Evolutionary conservation across 257 asterid species (phyloP).

Genomic region (Orobanche coerulescens): DNA sequence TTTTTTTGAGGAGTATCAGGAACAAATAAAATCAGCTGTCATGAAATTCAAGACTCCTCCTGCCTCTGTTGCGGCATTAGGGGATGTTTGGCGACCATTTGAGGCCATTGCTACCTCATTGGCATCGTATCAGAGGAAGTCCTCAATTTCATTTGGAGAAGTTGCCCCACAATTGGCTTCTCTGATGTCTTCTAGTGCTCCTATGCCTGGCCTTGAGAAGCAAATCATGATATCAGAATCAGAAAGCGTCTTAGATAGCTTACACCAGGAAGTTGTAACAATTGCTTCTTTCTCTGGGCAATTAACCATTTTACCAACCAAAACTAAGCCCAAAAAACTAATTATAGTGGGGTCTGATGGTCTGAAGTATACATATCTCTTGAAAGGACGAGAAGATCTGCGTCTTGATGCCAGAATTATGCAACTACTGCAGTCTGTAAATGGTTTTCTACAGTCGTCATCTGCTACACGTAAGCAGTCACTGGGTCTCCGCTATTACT

Average conservation of each 20-base stretch:
- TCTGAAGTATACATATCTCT: slow-evolving; percentile 77
- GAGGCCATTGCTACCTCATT: slow-evolving; percentile 80
- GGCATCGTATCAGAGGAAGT: slow-evolving; percentile 90
- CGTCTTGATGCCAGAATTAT: slow-evolving; percentile 99
- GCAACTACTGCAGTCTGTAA: slow-evolving; percentile 93
- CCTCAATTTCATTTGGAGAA: slow-evolving; percentile 76
- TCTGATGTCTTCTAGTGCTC: slow-evolving; percentile 75
- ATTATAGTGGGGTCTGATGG: slow-evolving; percentile 89
- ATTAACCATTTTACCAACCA: slow-evolving; percentile 74
- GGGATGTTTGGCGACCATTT: slow-evolving; percentile 96
- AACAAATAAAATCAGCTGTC: slow-evolving; percentile 72
- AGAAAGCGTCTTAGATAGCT: slow-evolving; percentile 35
- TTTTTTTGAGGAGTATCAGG: slow-evolving; percentile 74
- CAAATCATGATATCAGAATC: slow-evolving; percentile 54
- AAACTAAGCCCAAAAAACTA: slow-evolving; percentile 91
- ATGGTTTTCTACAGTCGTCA: slow-evolving; percentile 78
- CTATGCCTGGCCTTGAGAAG: slow-evolving; percentile 99
- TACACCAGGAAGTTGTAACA: slow-evolving; percentile 57
- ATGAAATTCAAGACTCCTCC: slow-evolving; percentile 77
- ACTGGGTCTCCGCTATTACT: slow-evolving; percentile 73
- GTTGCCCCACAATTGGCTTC: slow-evolving; percentile 91
- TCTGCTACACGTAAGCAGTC: slow-evolving; percentile 64
- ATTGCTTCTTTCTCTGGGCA: slow-evolving; percentile 76
- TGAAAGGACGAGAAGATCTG: slow-evolving; percentile 98
- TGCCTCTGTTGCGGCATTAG: slow-evolving; percentile 68